Conservation (phyloP, 805 yeast species). For the Starmerella etchellsii region DNA sequence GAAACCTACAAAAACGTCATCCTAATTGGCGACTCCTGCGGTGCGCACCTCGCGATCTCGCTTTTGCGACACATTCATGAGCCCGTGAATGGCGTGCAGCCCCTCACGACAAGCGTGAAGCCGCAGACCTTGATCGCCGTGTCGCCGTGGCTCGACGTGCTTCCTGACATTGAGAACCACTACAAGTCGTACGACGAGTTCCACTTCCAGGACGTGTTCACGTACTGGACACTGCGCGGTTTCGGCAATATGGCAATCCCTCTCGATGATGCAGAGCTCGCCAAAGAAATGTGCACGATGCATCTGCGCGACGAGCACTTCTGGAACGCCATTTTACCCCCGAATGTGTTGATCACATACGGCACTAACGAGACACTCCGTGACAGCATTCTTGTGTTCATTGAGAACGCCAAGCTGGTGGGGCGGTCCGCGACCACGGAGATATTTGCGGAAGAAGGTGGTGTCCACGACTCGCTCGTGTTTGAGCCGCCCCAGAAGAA, state of each 20-base stretch:
- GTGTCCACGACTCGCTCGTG: slow-evolving; percentile 12
- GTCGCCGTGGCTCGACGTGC: slow-evolving; percentile 4
- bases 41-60: slow-evolving; percentile 22
- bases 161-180: not conserved
- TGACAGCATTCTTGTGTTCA: slow-evolving; percentile 4
- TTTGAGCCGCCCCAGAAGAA: not conserved
- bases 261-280: not conserved
- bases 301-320: not conserved
- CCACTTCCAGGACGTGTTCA: not conserved
- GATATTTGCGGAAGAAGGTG: slow-evolving; percentile 5
- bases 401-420: not conserved
- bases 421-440: not conserved
- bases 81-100: slow-evolving; percentile 5
- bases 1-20: slow-evolving; percentile 16
- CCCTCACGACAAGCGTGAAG: not conserved
- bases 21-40: slow-evolving; percentile 26
- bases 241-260: not conserved
- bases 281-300: not conserved
- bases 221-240: not conserved
- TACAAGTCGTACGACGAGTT: not conserved
- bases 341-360: slow-evolving; percentile 2
- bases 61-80: slow-evolving; percentile 3
- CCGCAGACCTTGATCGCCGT: not conserved
- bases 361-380: slow-evolving; percentile 16
- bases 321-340: slow-evolving; percentile 6